Evolutionary conservation across 768 basidiomycete species (phyloP).

Genomic region (Pisolithus sp.): DNA sequence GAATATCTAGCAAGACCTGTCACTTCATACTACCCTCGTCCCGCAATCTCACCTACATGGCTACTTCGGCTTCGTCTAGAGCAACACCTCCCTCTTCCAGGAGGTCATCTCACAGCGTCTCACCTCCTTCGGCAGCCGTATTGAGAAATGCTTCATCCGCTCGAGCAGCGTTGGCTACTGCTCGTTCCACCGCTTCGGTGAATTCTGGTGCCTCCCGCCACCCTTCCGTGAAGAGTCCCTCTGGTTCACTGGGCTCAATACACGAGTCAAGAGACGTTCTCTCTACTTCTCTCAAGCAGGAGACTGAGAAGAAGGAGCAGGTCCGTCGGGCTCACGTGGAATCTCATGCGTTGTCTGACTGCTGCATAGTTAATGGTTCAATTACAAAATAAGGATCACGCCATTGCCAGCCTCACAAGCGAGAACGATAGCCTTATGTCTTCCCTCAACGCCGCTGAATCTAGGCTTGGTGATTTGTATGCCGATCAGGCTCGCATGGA

Average conservation of each 20-base stretch:
- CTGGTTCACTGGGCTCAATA: conserved; percentile 29
- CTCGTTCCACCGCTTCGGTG: conserved; percentile 44
- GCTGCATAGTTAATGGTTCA: conserved; percentile 61
- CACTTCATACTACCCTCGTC: conserved; percentile 6
- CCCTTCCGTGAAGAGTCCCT: conserved; percentile 41
- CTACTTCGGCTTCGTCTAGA: conserved; percentile 36
- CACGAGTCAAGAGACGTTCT: conserved; percentile 52
- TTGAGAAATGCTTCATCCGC: conserved; percentile 46
- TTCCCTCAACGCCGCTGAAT: conserved; percentile 60
- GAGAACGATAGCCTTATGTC: conserved; percentile 65
- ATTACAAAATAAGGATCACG: conserved; percentile 73
- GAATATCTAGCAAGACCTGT: not conserved
- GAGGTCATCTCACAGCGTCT: conserved; percentile 37
- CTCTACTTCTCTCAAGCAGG: conserved; percentile 59
- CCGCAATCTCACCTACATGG: conserved; percentile 21
- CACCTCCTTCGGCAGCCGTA: conserved; percentile 39
- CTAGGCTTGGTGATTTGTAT: conserved; percentile 72
- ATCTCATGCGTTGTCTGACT: conserved; percentile 8
- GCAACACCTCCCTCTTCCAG: conserved; percentile 40
- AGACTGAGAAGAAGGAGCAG: conserved; percentile 79
- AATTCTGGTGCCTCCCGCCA: conserved; percentile 45
- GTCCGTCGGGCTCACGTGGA: conserved; percentile 31
- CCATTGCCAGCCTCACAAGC: conserved; percentile 48
- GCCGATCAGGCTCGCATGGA: conserved; percentile 78
- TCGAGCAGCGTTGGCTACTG: conserved; percentile 52